Percentiles rank a stretch among this genome's conserved stretches.
Evolutionary conservation across 1,284 basidiomycete genomes (phyloP).

Genomic region (Papiliotrema nemorosa): DNA sequence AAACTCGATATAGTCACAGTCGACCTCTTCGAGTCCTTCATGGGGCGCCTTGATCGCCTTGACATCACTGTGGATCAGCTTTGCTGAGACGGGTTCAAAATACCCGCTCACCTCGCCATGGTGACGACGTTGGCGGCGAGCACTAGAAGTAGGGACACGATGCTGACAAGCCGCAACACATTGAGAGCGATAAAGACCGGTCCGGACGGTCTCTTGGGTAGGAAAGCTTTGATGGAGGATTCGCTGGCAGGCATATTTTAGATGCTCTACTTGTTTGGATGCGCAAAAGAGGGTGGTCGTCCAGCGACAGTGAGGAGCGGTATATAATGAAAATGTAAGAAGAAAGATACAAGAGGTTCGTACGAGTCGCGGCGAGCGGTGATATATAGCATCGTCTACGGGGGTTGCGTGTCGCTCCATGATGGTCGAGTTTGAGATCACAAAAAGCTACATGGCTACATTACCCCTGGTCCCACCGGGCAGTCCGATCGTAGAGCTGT

Average conservation of each 20-base stretch:
- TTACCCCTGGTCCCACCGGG: too few species aligned
- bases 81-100: background rate
- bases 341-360: too few species aligned
- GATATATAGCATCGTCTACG: too few species aligned
- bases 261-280: background rate
- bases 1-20: slow-evolving; percentile 72
- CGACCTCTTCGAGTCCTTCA: slow-evolving; percentile 14
- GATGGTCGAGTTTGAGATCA: too few species aligned
- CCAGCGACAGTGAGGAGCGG: too few species aligned
- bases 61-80: slow-evolving; percentile 55
- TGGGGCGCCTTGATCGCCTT: slow-evolving; percentile 54
- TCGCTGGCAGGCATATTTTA: background rate
- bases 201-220: slow-evolving; percentile 33
- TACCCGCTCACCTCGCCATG: slow-evolving; percentile 58
- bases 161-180: slow-evolving; percentile 66
- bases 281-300: too few species aligned
- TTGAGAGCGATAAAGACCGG: slow-evolving; percentile 72
- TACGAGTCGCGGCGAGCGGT: too few species aligned
- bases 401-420: too few species aligned
- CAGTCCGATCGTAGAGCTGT: too few species aligned
- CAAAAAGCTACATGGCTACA: too few species aligned
- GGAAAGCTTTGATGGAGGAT: slow-evolving; percentile 28
- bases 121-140: slow-evolving; percentile 73
- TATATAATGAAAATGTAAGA: too few species aligned
- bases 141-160: slow-evolving; percentile 66